Evolutionary conservation across 1,284 basidiomycete genomes (phyloP).

Genomic region (Ceratobasidium theobromae): DNA sequence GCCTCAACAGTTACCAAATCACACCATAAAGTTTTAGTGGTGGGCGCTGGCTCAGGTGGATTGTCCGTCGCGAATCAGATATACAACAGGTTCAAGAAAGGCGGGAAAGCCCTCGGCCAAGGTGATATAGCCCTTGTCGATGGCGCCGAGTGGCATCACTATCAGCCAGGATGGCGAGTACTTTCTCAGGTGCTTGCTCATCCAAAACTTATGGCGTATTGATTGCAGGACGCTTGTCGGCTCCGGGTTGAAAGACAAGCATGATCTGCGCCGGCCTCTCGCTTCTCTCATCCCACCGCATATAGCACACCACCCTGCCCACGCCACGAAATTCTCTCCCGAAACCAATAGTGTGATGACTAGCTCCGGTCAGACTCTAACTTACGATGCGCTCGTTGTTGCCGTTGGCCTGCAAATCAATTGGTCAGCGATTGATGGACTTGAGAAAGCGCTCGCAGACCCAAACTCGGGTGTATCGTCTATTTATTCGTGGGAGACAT

Average conservation of each 20-base stretch:
- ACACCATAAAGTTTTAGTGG: slow-evolving; percentile 49
- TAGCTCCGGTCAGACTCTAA: slow-evolving; percentile 66
- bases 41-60: slow-evolving; percentile 71
- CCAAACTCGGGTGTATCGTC: slow-evolving; percentile 81
- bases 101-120: slow-evolving; percentile 64
- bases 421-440: slow-evolving; percentile 75
- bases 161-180: slow-evolving; percentile 81
- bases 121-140: slow-evolving; percentile 87
- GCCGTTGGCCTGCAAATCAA: slow-evolving; percentile 88
- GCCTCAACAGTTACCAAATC: slow-evolving; percentile 40
- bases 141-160: slow-evolving; percentile 71
- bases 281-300: slow-evolving; percentile 70
- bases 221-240: slow-evolving; percentile 84
- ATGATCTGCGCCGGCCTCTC: slow-evolving; percentile 71
- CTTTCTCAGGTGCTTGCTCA: neutral
- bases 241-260: slow-evolving; percentile 67
- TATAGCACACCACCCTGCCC: slow-evolving; percentile 72
- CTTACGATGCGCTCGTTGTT: slow-evolving; percentile 88
- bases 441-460: slow-evolving; percentile 76
- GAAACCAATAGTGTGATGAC: slow-evolving; percentile 72
- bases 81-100: slow-evolving; percentile 70
- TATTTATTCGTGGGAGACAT: slow-evolving; percentile 89
- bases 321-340: slow-evolving; percentile 77
- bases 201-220: neutral
- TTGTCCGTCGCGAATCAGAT: slow-evolving; percentile 81